Percentiles rank a stretch among this genome's conserved stretches.
Evolutionary conservation across 805 yeast genomes (phyloP).

Genomic region (Monosporozyma solicola): DNA sequence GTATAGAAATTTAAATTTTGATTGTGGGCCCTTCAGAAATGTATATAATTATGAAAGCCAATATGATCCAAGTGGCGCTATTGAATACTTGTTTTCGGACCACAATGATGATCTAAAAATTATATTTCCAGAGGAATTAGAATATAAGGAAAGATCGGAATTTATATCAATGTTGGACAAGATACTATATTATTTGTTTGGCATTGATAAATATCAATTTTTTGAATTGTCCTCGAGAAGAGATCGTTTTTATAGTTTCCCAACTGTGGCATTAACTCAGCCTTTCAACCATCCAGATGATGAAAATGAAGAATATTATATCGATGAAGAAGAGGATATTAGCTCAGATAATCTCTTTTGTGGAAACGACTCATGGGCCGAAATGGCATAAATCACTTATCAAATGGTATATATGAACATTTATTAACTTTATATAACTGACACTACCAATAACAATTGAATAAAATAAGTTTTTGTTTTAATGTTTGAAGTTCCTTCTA

Average conservation of each 20-base stretch:
- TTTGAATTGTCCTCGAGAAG: constrained; percentile 19
- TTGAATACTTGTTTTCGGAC: constrained; percentile 13
- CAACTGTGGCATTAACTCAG: constrained; percentile 3
- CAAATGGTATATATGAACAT: no score
- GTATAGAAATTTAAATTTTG: constrained; percentile 3
- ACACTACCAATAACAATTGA: neutral
- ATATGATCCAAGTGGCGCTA: constrained; percentile 15
- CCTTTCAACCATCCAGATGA: constrained; percentile 8
- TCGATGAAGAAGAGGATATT: neutral
- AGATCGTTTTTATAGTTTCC: constrained; percentile 12
- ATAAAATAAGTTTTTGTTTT: neutral
- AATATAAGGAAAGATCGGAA: constrained; percentile 14
- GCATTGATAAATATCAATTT: constrained; percentile 19
- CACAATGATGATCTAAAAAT: constrained; percentile 6
- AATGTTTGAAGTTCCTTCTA: neutral
- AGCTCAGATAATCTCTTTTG: neutral
- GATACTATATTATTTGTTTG: constrained; percentile 17
- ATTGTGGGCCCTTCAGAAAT: constrained; percentile 17
- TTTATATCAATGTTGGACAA: constrained; percentile 11
- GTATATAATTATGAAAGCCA: constrained; percentile 15
- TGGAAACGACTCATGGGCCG: neutral
- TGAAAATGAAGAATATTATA: neutral
- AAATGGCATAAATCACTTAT: neutral
- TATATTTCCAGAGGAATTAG: constrained; percentile 20
- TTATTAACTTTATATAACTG: neutral